These are phyloP conservation scores for Torrubiella hemipterigena DNA, from an alignment of 2,329 filamentous ascomycete genomes.

Conservation along the genomic window DNA sequence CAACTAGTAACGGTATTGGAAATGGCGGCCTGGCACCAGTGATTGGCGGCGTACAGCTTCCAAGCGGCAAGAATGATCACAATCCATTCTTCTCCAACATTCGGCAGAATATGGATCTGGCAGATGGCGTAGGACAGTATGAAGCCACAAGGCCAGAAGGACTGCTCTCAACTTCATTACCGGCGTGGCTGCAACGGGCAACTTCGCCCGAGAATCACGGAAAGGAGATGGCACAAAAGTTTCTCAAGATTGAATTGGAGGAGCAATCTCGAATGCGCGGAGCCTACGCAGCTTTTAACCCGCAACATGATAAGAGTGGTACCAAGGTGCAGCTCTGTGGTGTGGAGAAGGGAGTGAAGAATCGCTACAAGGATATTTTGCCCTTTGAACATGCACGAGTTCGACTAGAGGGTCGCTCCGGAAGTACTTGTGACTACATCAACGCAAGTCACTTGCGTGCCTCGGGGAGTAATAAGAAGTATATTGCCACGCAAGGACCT, in stretches of 20 bases:
- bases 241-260: slow-evolving; percentile 68
- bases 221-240: slow-evolving; percentile 69
- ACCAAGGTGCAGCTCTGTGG: slow-evolving; percentile 64
- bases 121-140: slow-evolving; percentile 82
- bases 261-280: slow-evolving; percentile 92
- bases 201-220: slow-evolving; percentile 59
- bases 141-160: slow-evolving; percentile 36
- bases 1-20: slow-evolving; percentile 29
- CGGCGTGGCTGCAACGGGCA: slow-evolving; percentile 65
- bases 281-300: slow-evolving; percentile 43
- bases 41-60: slow-evolving; percentile 81
- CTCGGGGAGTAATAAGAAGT: slow-evolving; percentile 73
- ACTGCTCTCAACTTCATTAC: slow-evolving; percentile 44
- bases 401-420: slow-evolving; percentile 54
- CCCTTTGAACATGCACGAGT: slow-evolving; percentile 92
- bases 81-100: slow-evolving; percentile 97
- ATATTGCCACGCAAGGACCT: slow-evolving; percentile 92
- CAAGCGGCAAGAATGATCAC: slow-evolving; percentile 50
- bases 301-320: slow-evolving; percentile 16
- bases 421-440: slow-evolving; percentile 78
- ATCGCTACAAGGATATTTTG: slow-evolving; percentile 95
- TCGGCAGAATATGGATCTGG: slow-evolving; percentile 88
- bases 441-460: slow-evolving; percentile 84
- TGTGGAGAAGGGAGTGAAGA: slow-evolving; percentile 89
- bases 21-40: slow-evolving; percentile 48